Percentiles rank a stretch among this genome's conserved stretches.
Conservation (phyloP, 164 flowering plant genomes). For the Stephania japonica region DNA sequence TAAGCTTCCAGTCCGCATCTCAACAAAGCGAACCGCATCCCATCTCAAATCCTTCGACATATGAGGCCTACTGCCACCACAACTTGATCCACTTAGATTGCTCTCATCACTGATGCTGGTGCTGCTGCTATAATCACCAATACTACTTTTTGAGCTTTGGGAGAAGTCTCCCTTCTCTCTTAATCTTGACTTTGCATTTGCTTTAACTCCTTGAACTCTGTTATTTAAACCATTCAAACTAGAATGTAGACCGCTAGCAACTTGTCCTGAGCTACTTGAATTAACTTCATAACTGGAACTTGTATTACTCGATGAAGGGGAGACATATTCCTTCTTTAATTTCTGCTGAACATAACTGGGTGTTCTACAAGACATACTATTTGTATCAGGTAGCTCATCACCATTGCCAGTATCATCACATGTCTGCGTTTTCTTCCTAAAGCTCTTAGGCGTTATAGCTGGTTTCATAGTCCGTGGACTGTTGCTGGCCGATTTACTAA, state of each 20-base stretch:
- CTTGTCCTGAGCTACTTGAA: constrained; percentile 22
- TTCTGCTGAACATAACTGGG: constrained; percentile 14
- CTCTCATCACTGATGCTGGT: constrained; percentile 83
- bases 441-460: constrained; percentile 34
- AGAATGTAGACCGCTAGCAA: constrained; percentile 18
- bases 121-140: constrained; percentile 70
- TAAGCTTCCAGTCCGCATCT: constrained; percentile 49
- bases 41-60: constrained; percentile 87
- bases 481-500: constrained; percentile 28
- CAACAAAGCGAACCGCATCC: constrained; percentile 61
- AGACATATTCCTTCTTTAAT: constrained; percentile 25
- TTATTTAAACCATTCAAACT: constrained; percentile 21
- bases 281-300: constrained; percentile 28
- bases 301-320: constrained; percentile 27
- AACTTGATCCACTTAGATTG: constrained; percentile 57
- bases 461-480: constrained; percentile 34
- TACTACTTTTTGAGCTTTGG: constrained; percentile 86
- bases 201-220: constrained; percentile 24
- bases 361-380: constrained; percentile 19
- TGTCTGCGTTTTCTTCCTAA: constrained; percentile 46
- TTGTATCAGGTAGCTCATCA: constrained; percentile 19
- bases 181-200: constrained; percentile 39
- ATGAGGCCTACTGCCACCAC: constrained; percentile 71
- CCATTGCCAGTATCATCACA: constrained; percentile 16
- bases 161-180: constrained; percentile 71